Conservation (phyloP, 805 yeast species). For the Ogataea pilisensis region DNA sequence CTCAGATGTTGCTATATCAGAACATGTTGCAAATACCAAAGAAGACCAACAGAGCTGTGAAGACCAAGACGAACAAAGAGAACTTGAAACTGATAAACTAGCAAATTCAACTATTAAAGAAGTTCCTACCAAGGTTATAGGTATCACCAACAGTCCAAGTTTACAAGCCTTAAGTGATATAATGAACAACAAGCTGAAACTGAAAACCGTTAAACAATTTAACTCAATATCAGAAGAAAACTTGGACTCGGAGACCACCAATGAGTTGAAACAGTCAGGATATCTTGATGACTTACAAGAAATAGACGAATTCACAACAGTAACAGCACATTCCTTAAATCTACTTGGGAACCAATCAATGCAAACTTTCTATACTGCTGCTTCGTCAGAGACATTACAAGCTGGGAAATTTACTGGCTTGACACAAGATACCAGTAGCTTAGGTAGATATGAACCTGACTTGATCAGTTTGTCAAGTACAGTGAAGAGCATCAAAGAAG, state of each 20-base stretch:
- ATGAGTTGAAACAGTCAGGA: slow-evolving; percentile 3
- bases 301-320: not conserved
- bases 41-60: not conserved
- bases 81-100: not conserved
- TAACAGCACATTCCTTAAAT: not conserved
- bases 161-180: slow-evolving; percentile 32
- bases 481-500: slow-evolving; percentile 7
- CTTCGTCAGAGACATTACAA: slow-evolving; percentile 20
- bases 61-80: not conserved
- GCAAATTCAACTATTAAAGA: slow-evolving; percentile 12
- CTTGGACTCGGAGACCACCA: slow-evolving; percentile 12
- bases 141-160: slow-evolving; percentile 35
- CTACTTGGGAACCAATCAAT: slow-evolving; percentile 20
- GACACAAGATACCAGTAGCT: slow-evolving; percentile 2
- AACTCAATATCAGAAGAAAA: slow-evolving; percentile 16
- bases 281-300: not conserved
- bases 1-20: not conserved
- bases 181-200: slow-evolving; percentile 24
- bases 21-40: not conserved
- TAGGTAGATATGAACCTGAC: slow-evolving; percentile 19
- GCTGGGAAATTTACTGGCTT: slow-evolving; percentile 8
- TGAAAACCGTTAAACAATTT: slow-evolving; percentile 3
- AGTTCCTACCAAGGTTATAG: slow-evolving; percentile 29
- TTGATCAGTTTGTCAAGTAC: slow-evolving; percentile 30
- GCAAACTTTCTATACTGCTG: slow-evolving; percentile 30